These are phyloP conservation scores for Kwoniella shandongensis DNA, from an alignment of 768 basidiomycete species.

Conservation along the genomic window DNA sequence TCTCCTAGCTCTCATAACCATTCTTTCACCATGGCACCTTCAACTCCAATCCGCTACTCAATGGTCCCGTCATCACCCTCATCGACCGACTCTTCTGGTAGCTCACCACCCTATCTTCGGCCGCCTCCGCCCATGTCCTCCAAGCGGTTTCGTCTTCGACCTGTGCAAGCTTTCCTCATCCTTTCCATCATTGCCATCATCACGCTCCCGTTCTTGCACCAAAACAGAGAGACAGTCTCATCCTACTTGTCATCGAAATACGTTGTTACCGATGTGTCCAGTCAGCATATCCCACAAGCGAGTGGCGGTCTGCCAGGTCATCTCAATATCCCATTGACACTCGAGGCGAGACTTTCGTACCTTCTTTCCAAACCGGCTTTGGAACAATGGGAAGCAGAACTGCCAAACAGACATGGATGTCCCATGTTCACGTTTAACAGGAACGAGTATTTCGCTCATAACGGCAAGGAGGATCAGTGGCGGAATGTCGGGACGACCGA, in stretches of 20 bases:
- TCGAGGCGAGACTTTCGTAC: conserved; percentile 36
- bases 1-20: not conserved
- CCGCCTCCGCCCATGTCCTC: not conserved
- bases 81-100: not conserved
- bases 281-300: conserved; percentile 21
- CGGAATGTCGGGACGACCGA: conserved; percentile 32
- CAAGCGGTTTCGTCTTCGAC: conserved; percentile 16
- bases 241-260: conserved; percentile 11
- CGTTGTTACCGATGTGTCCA: conserved; percentile 7
- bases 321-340: conserved; percentile 29
- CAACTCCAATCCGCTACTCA: conserved; percentile 8
- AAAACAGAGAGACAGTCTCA: conserved; percentile 12
- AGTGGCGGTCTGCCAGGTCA: conserved; percentile 28
- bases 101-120: conserved; percentile 2
- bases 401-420: conserved; percentile 37
- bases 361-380: conserved; percentile 40
- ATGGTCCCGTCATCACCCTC: conserved; percentile 11
- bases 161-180: conserved; percentile 19
- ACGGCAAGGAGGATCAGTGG: conserved; percentile 47
- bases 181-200: conserved; percentile 20
- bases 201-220: conserved; percentile 15
- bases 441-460: conserved; percentile 49
- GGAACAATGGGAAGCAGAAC: conserved; percentile 43
- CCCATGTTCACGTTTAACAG: conserved; percentile 46
- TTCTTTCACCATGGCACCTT: conserved; percentile 12